Evolutionary conservation across 2,329 filamentous ascomycete species (phyloP).

Genomic region (Claviceps sp.): DNA sequence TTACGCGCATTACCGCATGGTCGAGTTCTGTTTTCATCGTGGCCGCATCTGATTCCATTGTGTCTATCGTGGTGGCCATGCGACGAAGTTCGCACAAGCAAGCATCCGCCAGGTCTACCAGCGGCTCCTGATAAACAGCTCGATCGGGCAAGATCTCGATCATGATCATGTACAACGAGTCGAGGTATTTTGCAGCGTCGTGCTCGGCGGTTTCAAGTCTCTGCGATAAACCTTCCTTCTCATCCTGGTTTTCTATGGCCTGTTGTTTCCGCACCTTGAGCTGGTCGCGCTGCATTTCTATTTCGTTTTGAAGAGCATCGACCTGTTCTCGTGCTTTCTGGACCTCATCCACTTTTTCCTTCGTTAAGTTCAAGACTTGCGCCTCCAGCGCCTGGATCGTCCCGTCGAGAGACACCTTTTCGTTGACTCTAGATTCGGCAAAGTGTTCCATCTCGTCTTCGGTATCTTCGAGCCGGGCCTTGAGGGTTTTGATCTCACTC

Average conservation of each 20-base stretch:
- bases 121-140: conserved; percentile 41
- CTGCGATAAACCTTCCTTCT: conserved; percentile 35
- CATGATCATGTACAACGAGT: conserved; percentile 45
- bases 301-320: conserved; percentile 48
- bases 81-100: conserved; percentile 45
- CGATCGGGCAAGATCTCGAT: conserved; percentile 41
- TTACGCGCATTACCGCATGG: conserved; percentile 39
- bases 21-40: conserved; percentile 52
- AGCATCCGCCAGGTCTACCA: conserved; percentile 44
- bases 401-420: conserved; percentile 57
- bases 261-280: conserved; percentile 45
- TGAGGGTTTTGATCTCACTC: conserved; percentile 63
- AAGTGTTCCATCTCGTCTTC: conserved; percentile 87
- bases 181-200: conserved; percentile 35
- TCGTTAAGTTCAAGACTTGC: conserved; percentile 53
- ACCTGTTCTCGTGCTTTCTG: conserved; percentile 49
- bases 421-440: conserved; percentile 70
- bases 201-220: conserved; percentile 39
- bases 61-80: conserved; percentile 44
- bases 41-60: conserved; percentile 44
- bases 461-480: conserved; percentile 67
- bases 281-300: conserved; percentile 44
- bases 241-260: conserved; percentile 41
- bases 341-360: conserved; percentile 42
- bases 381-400: conserved; percentile 54